Percentiles rank a stretch among this genome's conserved stretches.
phyloP scores from a whole-genome alignment of 2,329 filamentous ascomycete genomes.

The Aspergillus sclerotialis region DNA sequence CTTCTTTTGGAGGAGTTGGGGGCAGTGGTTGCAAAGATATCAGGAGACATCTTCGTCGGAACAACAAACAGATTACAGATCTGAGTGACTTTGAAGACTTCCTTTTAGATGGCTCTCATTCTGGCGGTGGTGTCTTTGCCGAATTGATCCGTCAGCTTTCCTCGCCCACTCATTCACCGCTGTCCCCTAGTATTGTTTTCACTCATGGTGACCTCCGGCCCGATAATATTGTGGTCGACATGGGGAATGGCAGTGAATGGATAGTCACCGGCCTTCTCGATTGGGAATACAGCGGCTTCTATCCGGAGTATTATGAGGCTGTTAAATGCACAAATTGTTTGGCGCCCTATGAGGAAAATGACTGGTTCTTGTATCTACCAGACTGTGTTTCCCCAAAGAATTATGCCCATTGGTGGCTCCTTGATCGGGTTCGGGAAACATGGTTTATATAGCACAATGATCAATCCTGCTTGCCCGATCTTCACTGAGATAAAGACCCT shows the following conservation, averaged over 20 bases:
- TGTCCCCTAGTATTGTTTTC: conserved; percentile 12
- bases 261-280: conserved; percentile 17
- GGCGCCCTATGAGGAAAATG: conserved; percentile 12
- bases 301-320: conserved; percentile 20
- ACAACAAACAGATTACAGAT: conserved; percentile 11
- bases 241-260: conserved; percentile 9
- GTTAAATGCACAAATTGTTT: conserved; percentile 16
- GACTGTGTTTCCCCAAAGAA: conserved; percentile 14
- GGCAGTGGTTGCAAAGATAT: conserved; percentile 19
- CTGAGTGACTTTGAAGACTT: conserved; percentile 15
- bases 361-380: conserved; percentile 19
- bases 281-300: conserved; percentile 22
- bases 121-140: conserved; percentile 9
- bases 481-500: no score
- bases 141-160: conserved; percentile 10
- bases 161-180: conserved; percentile 2
- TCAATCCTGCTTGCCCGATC: no score
- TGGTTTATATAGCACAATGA: no score
- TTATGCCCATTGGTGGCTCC: conserved; percentile 17
- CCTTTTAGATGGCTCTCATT: conserved; percentile 10
- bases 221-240: conserved; percentile 18
- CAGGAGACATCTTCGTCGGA: conserved; percentile 13
- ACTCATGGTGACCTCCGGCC: conserved; percentile 19
- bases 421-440: conserved; percentile 18
- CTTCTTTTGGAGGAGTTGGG: conserved; percentile 13